Conservation (phyloP, 352 stramenopile genomes). For the Blastocystis sp. region DNA sequence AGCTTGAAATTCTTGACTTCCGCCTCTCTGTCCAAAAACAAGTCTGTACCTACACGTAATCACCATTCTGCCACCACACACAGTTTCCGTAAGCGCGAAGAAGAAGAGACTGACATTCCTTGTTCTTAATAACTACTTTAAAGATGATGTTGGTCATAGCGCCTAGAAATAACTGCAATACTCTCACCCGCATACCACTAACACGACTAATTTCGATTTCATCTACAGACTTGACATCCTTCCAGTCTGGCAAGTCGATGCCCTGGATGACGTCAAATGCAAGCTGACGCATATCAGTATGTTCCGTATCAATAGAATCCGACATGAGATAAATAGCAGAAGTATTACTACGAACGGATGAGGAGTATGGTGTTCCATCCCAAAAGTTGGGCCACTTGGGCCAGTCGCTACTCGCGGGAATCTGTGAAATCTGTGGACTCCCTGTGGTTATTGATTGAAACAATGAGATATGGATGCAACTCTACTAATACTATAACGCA, state of each 20-base stretch:
- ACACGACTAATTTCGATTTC: conserved; percentile 5
- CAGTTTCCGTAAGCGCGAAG: conserved; percentile 5
- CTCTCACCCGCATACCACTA: not conserved
- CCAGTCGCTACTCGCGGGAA: no score
- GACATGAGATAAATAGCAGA: not conserved
- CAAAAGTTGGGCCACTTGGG: no score
- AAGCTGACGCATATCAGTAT: conserved; percentile 26
- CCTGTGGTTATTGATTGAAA: no score
- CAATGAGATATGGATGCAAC: no score
- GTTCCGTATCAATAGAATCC: not conserved
- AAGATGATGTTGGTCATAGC: conserved; percentile 51
- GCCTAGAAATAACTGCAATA: not conserved
- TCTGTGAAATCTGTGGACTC: no score
- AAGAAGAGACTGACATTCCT: not conserved
- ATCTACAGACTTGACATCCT: not conserved
- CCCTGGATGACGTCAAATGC: not conserved
- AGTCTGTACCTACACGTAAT: not conserved
- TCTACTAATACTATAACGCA: no score
- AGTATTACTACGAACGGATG: no score
- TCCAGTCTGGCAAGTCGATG: not conserved
- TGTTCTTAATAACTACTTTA: not conserved
- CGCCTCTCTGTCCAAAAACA: conserved; percentile 19
- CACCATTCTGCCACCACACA: not conserved
- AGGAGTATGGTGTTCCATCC: no score
- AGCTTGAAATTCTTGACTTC: conserved; percentile 6